Conservation (phyloP, 129 eudicot genomes). For the Flaveria brownii region DNA sequence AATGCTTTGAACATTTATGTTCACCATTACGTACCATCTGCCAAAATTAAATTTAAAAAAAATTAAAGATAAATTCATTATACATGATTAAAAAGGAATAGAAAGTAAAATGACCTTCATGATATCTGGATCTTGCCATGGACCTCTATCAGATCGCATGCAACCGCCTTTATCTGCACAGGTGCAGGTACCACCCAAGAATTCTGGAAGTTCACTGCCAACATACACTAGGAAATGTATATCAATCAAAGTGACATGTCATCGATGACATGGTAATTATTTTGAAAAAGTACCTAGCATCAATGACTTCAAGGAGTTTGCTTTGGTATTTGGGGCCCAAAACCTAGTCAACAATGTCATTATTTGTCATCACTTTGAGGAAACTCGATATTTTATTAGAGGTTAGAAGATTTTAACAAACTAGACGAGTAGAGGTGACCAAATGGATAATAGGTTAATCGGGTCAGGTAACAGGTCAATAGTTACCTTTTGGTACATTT, state of each 20-base stretch:
- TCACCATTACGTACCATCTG: slow-evolving; percentile 89
- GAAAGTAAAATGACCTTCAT: slow-evolving; percentile 58
- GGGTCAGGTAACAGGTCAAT: not conserved
- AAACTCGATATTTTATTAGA: not conserved
- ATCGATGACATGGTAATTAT: not conserved
- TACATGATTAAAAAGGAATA: not conserved
- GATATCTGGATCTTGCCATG: slow-evolving; percentile 93
- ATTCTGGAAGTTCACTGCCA: slow-evolving; percentile 89
- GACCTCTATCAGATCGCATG: slow-evolving; percentile 87
- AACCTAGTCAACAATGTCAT: slow-evolving; percentile 50
- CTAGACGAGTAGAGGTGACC: not conserved
- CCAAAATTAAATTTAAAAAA: not conserved
- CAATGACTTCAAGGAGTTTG: slow-evolving; percentile 86
- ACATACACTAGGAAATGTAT: slow-evolving; percentile 15
- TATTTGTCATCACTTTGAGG: slow-evolving; percentile 6
- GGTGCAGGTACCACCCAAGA: slow-evolving; percentile 91
- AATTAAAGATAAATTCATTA: not conserved
- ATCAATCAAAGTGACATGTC: not conserved
- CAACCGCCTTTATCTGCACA: slow-evolving; percentile 89
- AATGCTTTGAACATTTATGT: slow-evolving; percentile 57
- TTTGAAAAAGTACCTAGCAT: slow-evolving; percentile 59
- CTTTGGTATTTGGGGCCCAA: slow-evolving; percentile 86
- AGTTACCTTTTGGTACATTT: not conserved
- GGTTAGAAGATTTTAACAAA: slow-evolving; percentile 14
- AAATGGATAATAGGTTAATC: not conserved